Conservation (phyloP, 2,329 filamentous ascomycete genomes). For the Phaeosphaeria sp. region DNA sequence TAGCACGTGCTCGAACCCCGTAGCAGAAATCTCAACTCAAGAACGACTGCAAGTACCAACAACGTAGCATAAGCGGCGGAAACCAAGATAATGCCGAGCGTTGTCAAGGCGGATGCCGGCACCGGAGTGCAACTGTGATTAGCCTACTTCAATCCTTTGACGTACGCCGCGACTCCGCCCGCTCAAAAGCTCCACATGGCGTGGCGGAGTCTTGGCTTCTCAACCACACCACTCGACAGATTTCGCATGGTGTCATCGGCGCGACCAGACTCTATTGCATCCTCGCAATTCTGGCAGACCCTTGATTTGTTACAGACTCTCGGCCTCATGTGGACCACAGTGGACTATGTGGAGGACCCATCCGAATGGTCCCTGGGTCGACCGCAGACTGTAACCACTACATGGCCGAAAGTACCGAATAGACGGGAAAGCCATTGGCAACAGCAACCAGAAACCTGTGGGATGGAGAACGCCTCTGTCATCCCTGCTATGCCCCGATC, state of each 20-base stretch:
- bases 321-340: slow-evolving; percentile 3
- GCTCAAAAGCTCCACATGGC: slow-evolving; percentile 19
- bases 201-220: slow-evolving; percentile 34
- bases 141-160: slow-evolving; percentile 24
- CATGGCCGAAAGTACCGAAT: background rate
- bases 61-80: slow-evolving; percentile 18
- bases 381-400: slow-evolving; percentile 2
- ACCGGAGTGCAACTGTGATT: slow-evolving; percentile 21
- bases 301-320: slow-evolving; percentile 11
- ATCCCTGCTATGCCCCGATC: slow-evolving; percentile 13
- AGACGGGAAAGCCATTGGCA: slow-evolving; percentile 9
- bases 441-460: slow-evolving; percentile 6
- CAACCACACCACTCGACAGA: slow-evolving; percentile 4
- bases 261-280: slow-evolving; percentile 1
- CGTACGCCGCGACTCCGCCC: slow-evolving; percentile 34
- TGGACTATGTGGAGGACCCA: slow-evolving; percentile 1
- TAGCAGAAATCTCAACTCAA: background rate
- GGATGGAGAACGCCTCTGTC: slow-evolving; percentile 10
- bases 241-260: slow-evolving; percentile 2
- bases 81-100: slow-evolving; percentile 35
- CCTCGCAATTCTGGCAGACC: background rate
- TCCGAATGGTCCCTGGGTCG: background rate
- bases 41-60: background rate
- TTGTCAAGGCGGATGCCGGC: slow-evolving; percentile 35
- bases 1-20: background rate